phyloP scores from a whole-genome alignment of 139 green algal genomes.

The Ettlia oleoabundans region DNA sequence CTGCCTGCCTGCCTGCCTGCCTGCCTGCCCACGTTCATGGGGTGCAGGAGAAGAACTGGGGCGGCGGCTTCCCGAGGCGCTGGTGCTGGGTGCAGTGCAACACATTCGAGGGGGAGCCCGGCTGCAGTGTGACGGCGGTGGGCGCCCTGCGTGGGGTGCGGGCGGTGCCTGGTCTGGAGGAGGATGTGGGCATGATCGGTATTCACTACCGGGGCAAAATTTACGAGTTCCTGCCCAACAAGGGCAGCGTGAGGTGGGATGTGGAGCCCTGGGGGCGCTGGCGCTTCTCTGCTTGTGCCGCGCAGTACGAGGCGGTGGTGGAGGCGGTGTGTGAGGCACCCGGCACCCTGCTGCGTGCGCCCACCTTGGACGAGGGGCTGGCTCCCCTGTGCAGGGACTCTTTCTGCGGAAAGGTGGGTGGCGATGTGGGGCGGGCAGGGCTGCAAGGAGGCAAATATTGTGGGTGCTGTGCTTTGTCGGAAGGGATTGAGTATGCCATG shows the following conservation, averaged over 20 bases:
- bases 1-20: no score
- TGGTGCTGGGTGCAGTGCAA: conserved; percentile 98
- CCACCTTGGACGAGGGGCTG: conserved; percentile 82
- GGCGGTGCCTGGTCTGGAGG: conserved; percentile 73
- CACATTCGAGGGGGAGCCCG: conserved; percentile 76
- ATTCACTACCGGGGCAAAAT: conserved; percentile 82
- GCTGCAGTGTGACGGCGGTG: conserved; percentile 85
- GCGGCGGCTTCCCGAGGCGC: conserved; percentile 90
- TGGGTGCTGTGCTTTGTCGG: no score
- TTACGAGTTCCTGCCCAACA: conserved; percentile 92
- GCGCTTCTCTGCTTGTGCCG: conserved; percentile 46
- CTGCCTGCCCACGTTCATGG: conserved; percentile 30
- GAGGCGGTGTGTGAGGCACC: conserved; percentile 64
- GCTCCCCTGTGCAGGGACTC: conserved; percentile 89
- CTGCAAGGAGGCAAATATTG: no score
- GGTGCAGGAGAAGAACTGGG: conserved; percentile 97
- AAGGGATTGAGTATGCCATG: no score
- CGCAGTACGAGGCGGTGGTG: conserved; percentile 79
- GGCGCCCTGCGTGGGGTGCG: conserved; percentile 66
- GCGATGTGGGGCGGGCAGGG: no score
- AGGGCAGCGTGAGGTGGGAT: conserved; percentile 78
- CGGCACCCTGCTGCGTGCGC: conserved; percentile 75
- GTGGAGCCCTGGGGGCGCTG: conserved; percentile 88
- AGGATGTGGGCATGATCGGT: conserved; percentile 93
- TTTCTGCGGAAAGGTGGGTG: conserved; percentile 77